These are phyloP conservation scores for Penicillium decumbens DNA, from an alignment of 2,329 filamentous ascomycete species.

Conservation along the genomic window DNA sequence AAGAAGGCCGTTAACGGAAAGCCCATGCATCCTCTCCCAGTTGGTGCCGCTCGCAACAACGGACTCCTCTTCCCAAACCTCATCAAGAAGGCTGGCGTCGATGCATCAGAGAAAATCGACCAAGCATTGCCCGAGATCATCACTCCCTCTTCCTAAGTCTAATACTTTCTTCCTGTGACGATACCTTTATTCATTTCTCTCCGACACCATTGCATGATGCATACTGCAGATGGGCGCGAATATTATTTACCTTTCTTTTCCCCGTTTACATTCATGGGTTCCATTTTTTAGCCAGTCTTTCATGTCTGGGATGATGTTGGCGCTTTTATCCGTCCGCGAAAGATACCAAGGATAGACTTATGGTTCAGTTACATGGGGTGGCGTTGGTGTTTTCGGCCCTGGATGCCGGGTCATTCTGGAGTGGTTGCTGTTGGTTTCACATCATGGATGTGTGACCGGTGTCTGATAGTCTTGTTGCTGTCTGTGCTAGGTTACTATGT, in stretches of 20 bases:
- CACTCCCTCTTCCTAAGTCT: constrained; percentile 2
- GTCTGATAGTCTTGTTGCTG: constrained; percentile 1
- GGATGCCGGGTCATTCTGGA: constrained; percentile 12
- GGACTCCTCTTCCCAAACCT: constrained; percentile 31
- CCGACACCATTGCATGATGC: constrained; percentile 12
- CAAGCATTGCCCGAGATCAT: constrained; percentile 1
- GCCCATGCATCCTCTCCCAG: constrained; percentile 35
- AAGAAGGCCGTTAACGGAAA: constrained; percentile 30
- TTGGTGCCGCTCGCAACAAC: constrained; percentile 36
- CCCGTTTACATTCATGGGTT: constrained; percentile 4
- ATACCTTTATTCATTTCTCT: not conserved
- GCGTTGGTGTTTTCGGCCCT: constrained; percentile 19
- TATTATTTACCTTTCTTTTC: constrained; percentile 4
- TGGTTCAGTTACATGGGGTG: constrained; percentile 22
- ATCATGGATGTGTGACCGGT: not conserved
- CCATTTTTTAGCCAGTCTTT: not conserved
- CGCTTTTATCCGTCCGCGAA: constrained; percentile 14
- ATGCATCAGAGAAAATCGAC: constrained; percentile 1
- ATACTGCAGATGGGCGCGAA: constrained; percentile 11
- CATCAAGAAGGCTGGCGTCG: constrained; percentile 13
- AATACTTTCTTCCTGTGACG: constrained; percentile 1
- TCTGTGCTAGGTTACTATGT: not conserved
- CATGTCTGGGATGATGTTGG: not conserved
- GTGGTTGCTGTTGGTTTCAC: constrained; percentile 5
- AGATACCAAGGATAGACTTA: constrained; percentile 38